Evolutionary conservation across 768 basidiomycete species (phyloP).

Genomic region (Pholiota conissans): DNA sequence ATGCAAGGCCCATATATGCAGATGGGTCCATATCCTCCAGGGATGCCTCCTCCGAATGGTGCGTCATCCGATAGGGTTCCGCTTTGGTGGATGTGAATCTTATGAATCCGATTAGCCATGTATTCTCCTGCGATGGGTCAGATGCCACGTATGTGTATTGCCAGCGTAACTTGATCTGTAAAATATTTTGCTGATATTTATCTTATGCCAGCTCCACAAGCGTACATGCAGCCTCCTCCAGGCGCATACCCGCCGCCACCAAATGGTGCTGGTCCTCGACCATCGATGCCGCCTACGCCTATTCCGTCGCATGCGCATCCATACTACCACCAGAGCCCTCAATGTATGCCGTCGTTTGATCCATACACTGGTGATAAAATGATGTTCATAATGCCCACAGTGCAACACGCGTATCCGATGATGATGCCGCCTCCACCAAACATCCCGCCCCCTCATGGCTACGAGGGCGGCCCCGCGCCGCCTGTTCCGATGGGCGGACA

Average conservation of each 20-base stretch:
- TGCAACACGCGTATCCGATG: slow-evolving; percentile 89
- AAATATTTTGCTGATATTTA: neutral
- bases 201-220: slow-evolving; percentile 57
- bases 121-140: slow-evolving; percentile 84
- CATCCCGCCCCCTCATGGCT: slow-evolving; percentile 70
- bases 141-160: slow-evolving; percentile 77
- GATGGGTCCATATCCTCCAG: slow-evolving; percentile 74
- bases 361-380: slow-evolving; percentile 21
- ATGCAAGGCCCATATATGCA: slow-evolving; percentile 80
- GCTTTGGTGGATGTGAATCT: slow-evolving; percentile 3
- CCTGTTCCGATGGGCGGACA: slow-evolving; percentile 82
- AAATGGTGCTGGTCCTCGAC: slow-evolving; percentile 75
- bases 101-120: slow-evolving; percentile 52
- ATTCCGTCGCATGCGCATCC: slow-evolving; percentile 85
- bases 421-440: slow-evolving; percentile 77
- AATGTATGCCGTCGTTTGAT: slow-evolving; percentile 50
- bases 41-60: slow-evolving; percentile 81
- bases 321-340: slow-evolving; percentile 89
- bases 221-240: slow-evolving; percentile 75
- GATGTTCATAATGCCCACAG: slow-evolving; percentile 45
- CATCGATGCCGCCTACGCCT: slow-evolving; percentile 90
- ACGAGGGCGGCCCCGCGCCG: slow-evolving; percentile 68
- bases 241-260: slow-evolving; percentile 78
- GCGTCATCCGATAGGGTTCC: slow-evolving; percentile 22
- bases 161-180: neutral